Base-by-base conservation (phyloP, 345 rosid species). In the Dipteronia dyeriana region DNA sequence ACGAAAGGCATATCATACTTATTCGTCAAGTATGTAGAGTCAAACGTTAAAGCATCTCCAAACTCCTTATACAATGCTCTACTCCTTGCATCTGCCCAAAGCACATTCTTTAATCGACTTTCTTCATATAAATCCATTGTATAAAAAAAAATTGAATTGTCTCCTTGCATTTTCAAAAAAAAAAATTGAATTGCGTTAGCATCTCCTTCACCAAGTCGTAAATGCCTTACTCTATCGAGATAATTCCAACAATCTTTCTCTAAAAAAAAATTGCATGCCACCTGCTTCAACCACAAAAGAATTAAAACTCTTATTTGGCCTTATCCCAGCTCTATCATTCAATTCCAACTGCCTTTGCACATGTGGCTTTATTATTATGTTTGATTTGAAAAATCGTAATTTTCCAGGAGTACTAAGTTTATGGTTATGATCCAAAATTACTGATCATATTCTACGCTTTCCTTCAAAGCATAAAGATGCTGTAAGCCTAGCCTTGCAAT, bases 401-500 rank as follows among this genome's bases (percentile, higher is more conserved):
- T 67, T 76, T 23, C 77, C 8, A 75, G 79, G 56, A 0, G 56
- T 51, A 34, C 65, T 43, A 5, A 76, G 34, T 9, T 71, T 26
- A 76, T 71, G 70, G 53, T 76, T 80, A 34, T 80, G 83, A 20
- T 76, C 74, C 70, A 80, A 41, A 34, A 10, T 29, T 59, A 56
- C 74, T 38, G 26, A 20, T 5, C 73, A 75, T 26, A 80, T 66
- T 3, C 29, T 76, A 34, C 76, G 57, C n/a, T 29, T 20, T 57
- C 83, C 83, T 38, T 70, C 79, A 29, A 53, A 22, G 45, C 60
- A 60, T 53, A 80, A 72, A 10, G 63, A 73, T 34, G 70, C n/a
- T n/a, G n/a, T n/a, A n/a, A n/a, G n/a, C n/a, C n/a, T n/a, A 8
- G 76, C 82, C 75, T 75, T 80, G 26, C 79, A 75, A 26, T 75